These are phyloP conservation scores for Gloeopeniophorella convolvens DNA, from an alignment of 768 basidiomycete species.

Conservation along the genomic window DNA sequence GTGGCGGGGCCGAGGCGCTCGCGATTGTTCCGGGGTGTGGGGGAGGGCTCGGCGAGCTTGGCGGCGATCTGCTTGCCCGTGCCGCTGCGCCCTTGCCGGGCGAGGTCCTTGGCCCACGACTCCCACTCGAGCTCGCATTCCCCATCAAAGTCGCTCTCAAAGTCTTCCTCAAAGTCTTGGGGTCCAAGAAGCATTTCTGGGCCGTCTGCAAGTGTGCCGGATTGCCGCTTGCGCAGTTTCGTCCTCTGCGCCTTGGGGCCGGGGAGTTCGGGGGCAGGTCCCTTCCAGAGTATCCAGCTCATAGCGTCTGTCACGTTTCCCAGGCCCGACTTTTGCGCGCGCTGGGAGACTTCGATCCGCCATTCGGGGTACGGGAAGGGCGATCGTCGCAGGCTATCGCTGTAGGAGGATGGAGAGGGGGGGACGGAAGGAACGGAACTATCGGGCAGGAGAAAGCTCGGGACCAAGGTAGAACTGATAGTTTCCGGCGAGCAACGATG, in stretches of 20 bases:
- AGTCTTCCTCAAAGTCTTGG: slow-evolving; percentile 1
- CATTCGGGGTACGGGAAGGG: slow-evolving; percentile 24
- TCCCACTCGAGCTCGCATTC: slow-evolving; percentile 25
- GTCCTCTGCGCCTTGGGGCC: not conserved
- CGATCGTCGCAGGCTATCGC: not conserved
- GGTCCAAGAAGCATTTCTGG: not conserved
- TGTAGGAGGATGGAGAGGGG: not conserved
- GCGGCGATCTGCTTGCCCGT: not conserved
- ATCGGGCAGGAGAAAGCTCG: slow-evolving; percentile 2
- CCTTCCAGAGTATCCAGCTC: slow-evolving; percentile 14
- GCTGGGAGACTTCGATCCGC: slow-evolving; percentile 19
- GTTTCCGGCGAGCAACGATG: slow-evolving; percentile 17
- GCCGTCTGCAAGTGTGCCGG: not conserved
- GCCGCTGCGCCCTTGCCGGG: slow-evolving; percentile 11
- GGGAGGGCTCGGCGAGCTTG: not conserved
- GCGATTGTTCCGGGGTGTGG: not conserved
- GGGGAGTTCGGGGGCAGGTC: not conserved
- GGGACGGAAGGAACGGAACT: not conserved
- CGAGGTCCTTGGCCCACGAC: slow-evolving; percentile 22
- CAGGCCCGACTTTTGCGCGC: slow-evolving; percentile 22
- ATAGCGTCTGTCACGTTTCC: slow-evolving; percentile 17
- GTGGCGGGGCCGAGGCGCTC: not conserved
- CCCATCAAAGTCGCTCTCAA: slow-evolving; percentile 6
- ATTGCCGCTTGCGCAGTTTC: not conserved
- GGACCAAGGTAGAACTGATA: slow-evolving; percentile 15